A percentile compares a stretch with the other conserved stretches of the same genome.
Evolutionary conservation across 768 basidiomycete species (phyloP).

Genomic region (Russula sp.): DNA sequence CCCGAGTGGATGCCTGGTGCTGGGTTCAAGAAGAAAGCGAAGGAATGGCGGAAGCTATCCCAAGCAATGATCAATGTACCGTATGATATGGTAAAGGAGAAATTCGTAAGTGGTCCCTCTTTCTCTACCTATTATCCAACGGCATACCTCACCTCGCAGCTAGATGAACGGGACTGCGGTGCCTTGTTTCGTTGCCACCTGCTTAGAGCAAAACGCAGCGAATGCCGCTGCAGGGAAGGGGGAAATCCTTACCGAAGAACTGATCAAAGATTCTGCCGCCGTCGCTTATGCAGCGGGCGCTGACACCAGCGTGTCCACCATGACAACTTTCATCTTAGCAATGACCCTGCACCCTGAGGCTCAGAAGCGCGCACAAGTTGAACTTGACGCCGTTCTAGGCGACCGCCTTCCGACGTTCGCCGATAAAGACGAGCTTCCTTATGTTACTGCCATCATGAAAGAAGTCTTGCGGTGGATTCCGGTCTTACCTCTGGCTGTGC

Average conservation of each 20-base stretch:
- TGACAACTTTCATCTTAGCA: slow-evolving; percentile 22
- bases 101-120: slow-evolving; percentile 8
- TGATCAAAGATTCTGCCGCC: slow-evolving; percentile 20
- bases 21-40: slow-evolving; percentile 17
- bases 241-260: slow-evolving; percentile 14
- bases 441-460: slow-evolving; percentile 19
- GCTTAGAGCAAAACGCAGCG: slow-evolving; percentile 13
- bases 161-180: slow-evolving; percentile 15
- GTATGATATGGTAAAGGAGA: slow-evolving; percentile 21
- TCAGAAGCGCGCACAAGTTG: slow-evolving; percentile 23
- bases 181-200: slow-evolving; percentile 17
- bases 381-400: slow-evolving; percentile 24
- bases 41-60: slow-evolving; percentile 20
- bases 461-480: slow-evolving; percentile 24
- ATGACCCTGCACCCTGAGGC: slow-evolving; percentile 25
- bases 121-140: background rate
- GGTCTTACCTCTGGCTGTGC: slow-evolving; percentile 21
- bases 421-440: slow-evolving; percentile 20
- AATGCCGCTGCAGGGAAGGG: slow-evolving; percentile 10
- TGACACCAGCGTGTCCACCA: slow-evolving; percentile 17
- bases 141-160: background rate
- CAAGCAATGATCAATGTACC: slow-evolving; percentile 23
- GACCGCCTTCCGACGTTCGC: slow-evolving; percentile 22
- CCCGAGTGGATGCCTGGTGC: slow-evolving; percentile 27
- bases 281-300: slow-evolving; percentile 20